Conservation (phyloP, 306 rosid genomes). For the Dalbergia cultrata region DNA sequence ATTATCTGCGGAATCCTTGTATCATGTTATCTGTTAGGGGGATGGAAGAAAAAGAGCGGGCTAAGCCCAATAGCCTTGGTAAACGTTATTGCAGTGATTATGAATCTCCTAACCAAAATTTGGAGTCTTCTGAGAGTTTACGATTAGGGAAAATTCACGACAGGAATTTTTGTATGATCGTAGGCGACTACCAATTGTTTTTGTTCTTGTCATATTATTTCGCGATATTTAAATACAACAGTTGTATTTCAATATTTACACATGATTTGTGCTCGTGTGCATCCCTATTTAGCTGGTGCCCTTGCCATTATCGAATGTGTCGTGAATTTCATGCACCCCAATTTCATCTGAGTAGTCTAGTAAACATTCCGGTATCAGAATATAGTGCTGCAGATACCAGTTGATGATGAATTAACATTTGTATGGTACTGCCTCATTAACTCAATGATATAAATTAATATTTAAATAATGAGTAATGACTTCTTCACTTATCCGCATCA, state of each 20-base stretch:
- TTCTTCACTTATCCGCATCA: neutral
- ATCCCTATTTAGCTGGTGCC: neutral
- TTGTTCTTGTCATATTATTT: neutral
- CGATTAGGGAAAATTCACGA: neutral
- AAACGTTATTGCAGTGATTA: neutral
- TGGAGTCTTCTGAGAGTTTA: neutral
- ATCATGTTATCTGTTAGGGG: neutral
- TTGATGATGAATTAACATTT: neutral
- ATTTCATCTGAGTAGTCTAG: neutral
- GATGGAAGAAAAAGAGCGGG: constrained; percentile 16
- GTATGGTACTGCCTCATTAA: neutral
- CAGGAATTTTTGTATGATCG: constrained; percentile 5
- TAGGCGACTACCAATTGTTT: neutral
- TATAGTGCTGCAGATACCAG: neutral
- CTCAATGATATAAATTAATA: neutral
- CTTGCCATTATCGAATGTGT: neutral
- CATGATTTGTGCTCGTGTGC: neutral
- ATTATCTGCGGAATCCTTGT: constrained; percentile 8
- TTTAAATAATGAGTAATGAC: neutral
- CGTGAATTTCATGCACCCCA: neutral
- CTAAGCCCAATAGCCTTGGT: neutral
- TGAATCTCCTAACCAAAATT: constrained; percentile 34
- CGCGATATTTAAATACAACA: neutral
- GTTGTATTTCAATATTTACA: constrained; percentile 10
- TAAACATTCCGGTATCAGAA: neutral